Percentiles rank a stretch among this genome's conserved stretches.
Evolutionary conservation across 2,329 filamentous ascomycete genomes (phyloP).

Genomic region (Tolypocladium paradoxum): DNA sequence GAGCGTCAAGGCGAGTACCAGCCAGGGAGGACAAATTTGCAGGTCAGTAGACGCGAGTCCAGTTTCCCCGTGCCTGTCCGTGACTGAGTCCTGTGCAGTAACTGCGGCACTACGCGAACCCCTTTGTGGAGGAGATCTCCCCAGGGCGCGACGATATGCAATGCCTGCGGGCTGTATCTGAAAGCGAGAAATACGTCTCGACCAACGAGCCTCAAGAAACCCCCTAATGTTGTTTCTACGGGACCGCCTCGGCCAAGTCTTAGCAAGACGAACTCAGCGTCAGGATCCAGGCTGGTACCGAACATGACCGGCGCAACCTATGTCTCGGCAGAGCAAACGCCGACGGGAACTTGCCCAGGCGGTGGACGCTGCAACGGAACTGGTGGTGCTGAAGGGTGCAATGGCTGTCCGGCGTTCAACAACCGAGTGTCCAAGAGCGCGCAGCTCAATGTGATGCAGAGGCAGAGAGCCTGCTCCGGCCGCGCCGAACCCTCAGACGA

Average conservation of each 20-base stretch:
- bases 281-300: conserved; percentile 27
- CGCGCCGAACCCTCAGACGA: conserved; percentile 11
- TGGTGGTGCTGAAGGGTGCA: conserved; percentile 87
- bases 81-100: conserved; percentile 43
- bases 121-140: conserved; percentile 92
- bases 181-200: conserved; percentile 88
- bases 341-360: conserved; percentile 84
- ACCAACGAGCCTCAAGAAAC: conserved; percentile 81
- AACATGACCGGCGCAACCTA: conserved; percentile 52
- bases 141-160: conserved; percentile 90
- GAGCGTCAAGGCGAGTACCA: conserved; percentile 8
- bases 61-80: too few relatives aligned
- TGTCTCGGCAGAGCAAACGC: conserved; percentile 63
- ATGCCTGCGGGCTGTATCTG: conserved; percentile 89
- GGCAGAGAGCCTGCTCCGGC: conserved; percentile 25
- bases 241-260: conserved; percentile 31
- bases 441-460: conserved; percentile 51
- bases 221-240: conserved; percentile 39
- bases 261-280: conserved; percentile 24
- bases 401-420: conserved; percentile 94
- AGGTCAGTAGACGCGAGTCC: conserved; percentile 42
- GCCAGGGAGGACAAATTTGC: conserved; percentile 55
- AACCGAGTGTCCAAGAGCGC: conserved; percentile 87
- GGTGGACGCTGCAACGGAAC: conserved; percentile 94
- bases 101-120: conserved; percentile 88